Conservation (phyloP, 2,329 filamentous ascomycete species). For the Penicillium concentricum region DNA sequence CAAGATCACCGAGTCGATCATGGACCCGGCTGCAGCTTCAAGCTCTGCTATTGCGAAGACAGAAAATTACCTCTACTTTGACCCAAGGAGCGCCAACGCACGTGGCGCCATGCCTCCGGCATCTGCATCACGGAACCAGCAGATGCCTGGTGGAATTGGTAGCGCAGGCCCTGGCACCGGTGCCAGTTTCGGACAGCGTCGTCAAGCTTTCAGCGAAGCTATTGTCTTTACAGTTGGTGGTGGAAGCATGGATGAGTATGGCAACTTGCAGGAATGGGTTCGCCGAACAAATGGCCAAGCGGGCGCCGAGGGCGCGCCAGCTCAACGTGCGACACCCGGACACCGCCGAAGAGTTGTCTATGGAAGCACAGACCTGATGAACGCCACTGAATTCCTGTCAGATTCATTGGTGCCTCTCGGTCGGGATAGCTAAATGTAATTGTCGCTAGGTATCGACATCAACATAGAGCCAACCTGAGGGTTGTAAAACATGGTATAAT, state of each 20-base stretch:
- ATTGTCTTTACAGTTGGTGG: constrained; percentile 95
- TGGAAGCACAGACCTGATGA: constrained; percentile 77
- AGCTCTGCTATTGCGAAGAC: constrained; percentile 94
- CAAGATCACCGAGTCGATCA: constrained; percentile 96
- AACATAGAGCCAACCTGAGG: constrained; percentile 1
- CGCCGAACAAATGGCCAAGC: constrained; percentile 63
- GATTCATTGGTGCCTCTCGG: constrained; percentile 59
- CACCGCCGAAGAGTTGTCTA: constrained; percentile 83
- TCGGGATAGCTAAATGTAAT: constrained; percentile 47
- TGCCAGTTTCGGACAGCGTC: constrained; percentile 84
- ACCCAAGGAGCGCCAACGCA: constrained; percentile 88
- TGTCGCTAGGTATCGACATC: not conserved
- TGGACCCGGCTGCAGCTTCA: constrained; percentile 89
- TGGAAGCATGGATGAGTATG: constrained; percentile 98
- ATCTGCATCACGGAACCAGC: constrained; percentile 51
- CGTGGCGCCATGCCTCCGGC: constrained; percentile 86
- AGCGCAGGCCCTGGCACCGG: constrained; percentile 63
- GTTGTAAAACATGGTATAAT: constrained; percentile 26
- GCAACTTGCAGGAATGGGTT: constrained; percentile 95
- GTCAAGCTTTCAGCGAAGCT: constrained; percentile 85
- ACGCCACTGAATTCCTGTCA: constrained; percentile 60
- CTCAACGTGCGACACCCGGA: constrained; percentile 39
- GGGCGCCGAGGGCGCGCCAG: constrained; percentile 48
- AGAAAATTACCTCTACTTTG: constrained; percentile 95
- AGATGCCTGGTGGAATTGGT: constrained; percentile 43